Conservation (phyloP, 805 yeast genomes). For the Candida orba region DNA sequence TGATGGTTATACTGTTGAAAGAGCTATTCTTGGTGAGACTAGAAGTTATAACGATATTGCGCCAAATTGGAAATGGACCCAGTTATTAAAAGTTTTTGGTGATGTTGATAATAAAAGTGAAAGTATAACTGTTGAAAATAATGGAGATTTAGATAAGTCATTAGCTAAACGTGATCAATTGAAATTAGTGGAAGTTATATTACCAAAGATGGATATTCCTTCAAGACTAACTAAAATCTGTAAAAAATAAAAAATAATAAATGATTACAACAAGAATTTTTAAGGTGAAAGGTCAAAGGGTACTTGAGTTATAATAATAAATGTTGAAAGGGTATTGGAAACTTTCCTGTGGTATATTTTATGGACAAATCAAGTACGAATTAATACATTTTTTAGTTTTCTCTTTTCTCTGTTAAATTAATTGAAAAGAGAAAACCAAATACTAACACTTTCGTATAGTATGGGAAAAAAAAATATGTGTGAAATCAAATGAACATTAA, state of each 20-base stretch:
- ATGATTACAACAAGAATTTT: no score
- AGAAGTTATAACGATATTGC: conserved; percentile 57
- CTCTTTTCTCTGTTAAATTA: no score
- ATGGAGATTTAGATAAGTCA: conserved; percentile 1
- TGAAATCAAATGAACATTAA: no score
- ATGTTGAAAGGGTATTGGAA: no score
- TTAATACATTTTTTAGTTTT: no score
- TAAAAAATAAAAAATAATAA: conserved; percentile 4
- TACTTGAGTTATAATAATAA: no score
- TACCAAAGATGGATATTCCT: conserved; percentile 58
- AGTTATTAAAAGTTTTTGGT: conserved; percentile 44
- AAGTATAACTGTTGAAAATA: conserved; percentile 32
- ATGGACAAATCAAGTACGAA: no score
- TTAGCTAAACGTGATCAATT: conserved; percentile 22
- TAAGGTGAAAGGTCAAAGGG: no score
- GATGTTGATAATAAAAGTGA: conserved; percentile 39
- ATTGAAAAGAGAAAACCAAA: no score
- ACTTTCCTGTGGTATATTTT: no score
- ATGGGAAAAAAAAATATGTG: no score
- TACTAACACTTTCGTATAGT: no score
- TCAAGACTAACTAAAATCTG: conserved; percentile 19
- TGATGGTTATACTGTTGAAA: conserved; percentile 60
- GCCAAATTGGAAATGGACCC: conserved; percentile 46
- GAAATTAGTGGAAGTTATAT: conserved; percentile 48
- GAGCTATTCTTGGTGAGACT: conserved; percentile 49